A percentile compares a stretch with the other conserved stretches of the same genome.
These are phyloP conservation scores for Gardenia jasminoides DNA, from an alignment of 257 asterid genomes.

Conservation along the genomic window DNA sequence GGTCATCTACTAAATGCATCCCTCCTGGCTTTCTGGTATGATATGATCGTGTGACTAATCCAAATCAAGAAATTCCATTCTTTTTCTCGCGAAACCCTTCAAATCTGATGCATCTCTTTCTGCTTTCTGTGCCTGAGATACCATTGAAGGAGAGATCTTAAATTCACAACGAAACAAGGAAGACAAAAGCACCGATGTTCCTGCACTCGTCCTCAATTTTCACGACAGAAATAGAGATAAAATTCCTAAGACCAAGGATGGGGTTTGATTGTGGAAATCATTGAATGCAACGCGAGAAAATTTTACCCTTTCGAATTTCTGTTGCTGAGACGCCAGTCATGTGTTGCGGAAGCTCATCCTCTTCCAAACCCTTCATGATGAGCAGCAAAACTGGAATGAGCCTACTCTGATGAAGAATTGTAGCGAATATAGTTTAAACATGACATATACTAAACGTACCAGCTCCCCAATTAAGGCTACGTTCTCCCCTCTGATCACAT, in stretches of 20 bases:
- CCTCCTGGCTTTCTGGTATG: not conserved
- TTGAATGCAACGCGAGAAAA: not conserved
- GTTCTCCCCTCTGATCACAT: conserved; percentile 34
- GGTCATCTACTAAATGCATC: not conserved
- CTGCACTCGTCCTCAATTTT: not conserved
- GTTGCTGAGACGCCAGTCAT: conserved; percentile 28
- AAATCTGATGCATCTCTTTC: conserved; percentile 18
- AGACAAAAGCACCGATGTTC: too few species aligned
- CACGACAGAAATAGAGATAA: not conserved
- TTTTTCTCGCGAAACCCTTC: conserved; percentile 13
- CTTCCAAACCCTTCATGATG: conserved; percentile 10
- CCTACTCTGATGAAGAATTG: too few species aligned
- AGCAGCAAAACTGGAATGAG: not conserved
- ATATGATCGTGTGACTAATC: not conserved
- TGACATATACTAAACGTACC: too few species aligned
- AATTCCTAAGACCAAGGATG: not conserved
- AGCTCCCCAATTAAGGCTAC: conserved; percentile 35
- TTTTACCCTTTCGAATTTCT: conserved; percentile 26
- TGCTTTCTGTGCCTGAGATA: conserved; percentile 19
- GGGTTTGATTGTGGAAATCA: not conserved
- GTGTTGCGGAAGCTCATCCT: conserved; percentile 13
- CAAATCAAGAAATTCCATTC: conserved; percentile 26
- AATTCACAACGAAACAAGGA: too few species aligned
- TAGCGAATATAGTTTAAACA: too few species aligned
- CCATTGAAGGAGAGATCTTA: not conserved